A percentile compares a stretch with the other conserved stretches of the same genome.
Evolutionary conservation across 495 filamentous ascomycete genomes (phyloP).

Genomic region (Letharia lupina): DNA sequence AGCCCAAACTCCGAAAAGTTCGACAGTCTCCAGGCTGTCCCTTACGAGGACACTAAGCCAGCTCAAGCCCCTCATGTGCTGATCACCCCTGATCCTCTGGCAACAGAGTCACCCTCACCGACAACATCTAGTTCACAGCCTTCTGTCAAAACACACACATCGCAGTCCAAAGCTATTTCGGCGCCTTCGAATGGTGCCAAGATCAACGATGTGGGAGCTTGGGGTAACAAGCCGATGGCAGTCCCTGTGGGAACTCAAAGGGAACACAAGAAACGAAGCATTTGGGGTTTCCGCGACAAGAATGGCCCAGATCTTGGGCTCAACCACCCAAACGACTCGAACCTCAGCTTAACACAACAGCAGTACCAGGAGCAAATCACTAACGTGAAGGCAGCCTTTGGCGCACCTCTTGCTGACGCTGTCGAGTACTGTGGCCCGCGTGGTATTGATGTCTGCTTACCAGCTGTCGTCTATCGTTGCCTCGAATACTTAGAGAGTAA

Average conservation of each 20-base stretch:
- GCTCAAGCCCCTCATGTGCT: conserved; percentile 57
- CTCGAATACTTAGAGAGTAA: conserved; percentile 87
- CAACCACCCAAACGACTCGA: conserved; percentile 34
- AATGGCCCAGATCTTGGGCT: conserved; percentile 51
- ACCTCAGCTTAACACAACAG: conserved; percentile 32
- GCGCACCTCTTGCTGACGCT: conserved; percentile 76
- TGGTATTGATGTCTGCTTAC: conserved; percentile 63
- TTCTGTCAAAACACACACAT: conserved; percentile 19
- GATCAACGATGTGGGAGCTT: conserved; percentile 77
- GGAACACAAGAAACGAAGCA: conserved; percentile 79
- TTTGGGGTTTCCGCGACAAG: conserved; percentile 79
- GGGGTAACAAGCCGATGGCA: conserved; percentile 66
- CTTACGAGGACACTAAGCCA: conserved; percentile 73
- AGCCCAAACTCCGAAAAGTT: conserved; percentile 32
- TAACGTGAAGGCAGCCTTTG: conserved; percentile 69
- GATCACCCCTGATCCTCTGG: conserved; percentile 26
- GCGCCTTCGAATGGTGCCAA: conserved; percentile 76
- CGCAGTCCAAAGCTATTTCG: conserved; percentile 60
- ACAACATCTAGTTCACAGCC: conserved; percentile 27
- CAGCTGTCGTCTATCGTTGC: conserved; percentile 94
- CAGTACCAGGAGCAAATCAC: conserved; percentile 45
- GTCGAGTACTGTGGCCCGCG: conserved; percentile 68
- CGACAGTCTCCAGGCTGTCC: conserved; percentile 64
- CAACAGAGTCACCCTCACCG: conserved; percentile 38
- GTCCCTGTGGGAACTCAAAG: conserved; percentile 60